phyloP scores from a whole-genome alignment of 2,329 filamentous ascomycete genomes.

The Talaromyces amestolkiae region DNA sequence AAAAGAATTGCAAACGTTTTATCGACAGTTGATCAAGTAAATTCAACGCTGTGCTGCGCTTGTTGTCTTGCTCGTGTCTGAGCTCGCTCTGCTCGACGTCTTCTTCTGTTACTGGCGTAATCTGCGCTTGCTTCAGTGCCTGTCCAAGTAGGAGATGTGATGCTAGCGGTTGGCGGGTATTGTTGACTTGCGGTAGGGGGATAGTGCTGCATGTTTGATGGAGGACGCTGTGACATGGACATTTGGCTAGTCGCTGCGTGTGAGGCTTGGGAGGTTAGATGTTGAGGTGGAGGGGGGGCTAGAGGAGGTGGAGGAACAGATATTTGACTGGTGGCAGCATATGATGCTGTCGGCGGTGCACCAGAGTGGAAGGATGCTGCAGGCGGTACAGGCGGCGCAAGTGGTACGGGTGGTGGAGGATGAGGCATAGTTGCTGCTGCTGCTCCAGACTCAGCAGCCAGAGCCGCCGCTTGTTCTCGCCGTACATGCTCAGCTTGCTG shows the following conservation, averaged over 20 bases:
- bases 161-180: slow-evolving; percentile 38
- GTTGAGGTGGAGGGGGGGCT: slow-evolving; percentile 16
- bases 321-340: slow-evolving; percentile 18
- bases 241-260: slow-evolving; percentile 16
- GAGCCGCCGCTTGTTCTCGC: slow-evolving; percentile 36
- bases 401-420: slow-evolving; percentile 5
- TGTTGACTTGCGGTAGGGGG: slow-evolving; percentile 16
- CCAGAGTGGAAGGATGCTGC: slow-evolving; percentile 25
- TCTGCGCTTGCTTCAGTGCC: slow-evolving; percentile 51
- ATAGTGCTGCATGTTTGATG: slow-evolving; percentile 35
- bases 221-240: slow-evolving; percentile 33
- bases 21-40: slow-evolving; percentile 34
- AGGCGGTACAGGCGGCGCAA: slow-evolving; percentile 19
- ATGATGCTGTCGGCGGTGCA: slow-evolving; percentile 27
- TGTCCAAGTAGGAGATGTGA: slow-evolving; percentile 45
- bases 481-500: slow-evolving; percentile 46
- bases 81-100: slow-evolving; percentile 54
- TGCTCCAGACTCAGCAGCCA: slow-evolving; percentile 28
- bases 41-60: slow-evolving; percentile 47
- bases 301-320: slow-evolving; percentile 18
- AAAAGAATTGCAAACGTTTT: neutral
- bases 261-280: slow-evolving; percentile 17
- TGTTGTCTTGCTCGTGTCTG: slow-evolving; percentile 46
- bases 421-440: slow-evolving; percentile 20
- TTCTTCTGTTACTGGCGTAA: slow-evolving; percentile 54